A percentile compares a stretch with the other conserved stretches of the same genome.
phyloP scores from a whole-genome alignment of 1,284 basidiomycete genomes.

The Fomes fomentarius region DNA sequence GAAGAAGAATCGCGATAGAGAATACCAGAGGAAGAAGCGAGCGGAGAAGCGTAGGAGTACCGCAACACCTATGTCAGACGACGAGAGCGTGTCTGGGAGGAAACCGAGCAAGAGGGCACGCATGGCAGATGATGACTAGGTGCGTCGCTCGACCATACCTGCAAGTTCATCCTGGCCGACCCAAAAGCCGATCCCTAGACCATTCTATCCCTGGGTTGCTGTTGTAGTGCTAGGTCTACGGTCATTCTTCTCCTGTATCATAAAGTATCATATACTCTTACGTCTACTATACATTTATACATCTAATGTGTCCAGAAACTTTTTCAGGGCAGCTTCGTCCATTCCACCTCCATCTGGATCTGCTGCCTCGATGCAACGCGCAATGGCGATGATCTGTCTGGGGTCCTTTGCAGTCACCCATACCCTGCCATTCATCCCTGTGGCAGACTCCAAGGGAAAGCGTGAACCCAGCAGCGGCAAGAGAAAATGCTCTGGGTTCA shows the following conservation, averaged over 20 bases:
- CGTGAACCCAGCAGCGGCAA: slow-evolving; percentile 71
- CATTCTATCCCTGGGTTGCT: no score
- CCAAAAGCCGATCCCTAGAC: no score
- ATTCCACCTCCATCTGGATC: slow-evolving; percentile 66
- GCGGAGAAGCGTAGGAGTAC: slow-evolving; percentile 52
- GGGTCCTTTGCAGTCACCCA: slow-evolving; percentile 76
- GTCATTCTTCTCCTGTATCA: slow-evolving; percentile 11
- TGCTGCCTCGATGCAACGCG: slow-evolving; percentile 72
- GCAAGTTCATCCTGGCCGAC: not conserved
- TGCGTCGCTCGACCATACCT: not conserved
- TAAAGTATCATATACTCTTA: slow-evolving; percentile 15
- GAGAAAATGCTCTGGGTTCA: slow-evolving; percentile 76
- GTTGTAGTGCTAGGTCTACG: not conserved
- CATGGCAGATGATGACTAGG: slow-evolving; percentile 56
- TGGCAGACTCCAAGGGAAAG: slow-evolving; percentile 78
- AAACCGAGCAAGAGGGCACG: slow-evolving; percentile 64
- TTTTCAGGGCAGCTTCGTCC: slow-evolving; percentile 54
- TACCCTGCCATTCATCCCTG: slow-evolving; percentile 82
- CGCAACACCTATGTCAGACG: slow-evolving; percentile 63
- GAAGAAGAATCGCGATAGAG: slow-evolving; percentile 73
- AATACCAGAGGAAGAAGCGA: slow-evolving; percentile 76
- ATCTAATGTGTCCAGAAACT: slow-evolving; percentile 59
- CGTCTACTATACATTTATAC: slow-evolving; percentile 52
- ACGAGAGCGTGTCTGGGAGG: slow-evolving; percentile 61
- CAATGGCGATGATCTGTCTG: slow-evolving; percentile 67